phyloP scores from a whole-genome alignment of 2,329 filamentous ascomycete species.

The Trichoderma polysporum region DNA sequence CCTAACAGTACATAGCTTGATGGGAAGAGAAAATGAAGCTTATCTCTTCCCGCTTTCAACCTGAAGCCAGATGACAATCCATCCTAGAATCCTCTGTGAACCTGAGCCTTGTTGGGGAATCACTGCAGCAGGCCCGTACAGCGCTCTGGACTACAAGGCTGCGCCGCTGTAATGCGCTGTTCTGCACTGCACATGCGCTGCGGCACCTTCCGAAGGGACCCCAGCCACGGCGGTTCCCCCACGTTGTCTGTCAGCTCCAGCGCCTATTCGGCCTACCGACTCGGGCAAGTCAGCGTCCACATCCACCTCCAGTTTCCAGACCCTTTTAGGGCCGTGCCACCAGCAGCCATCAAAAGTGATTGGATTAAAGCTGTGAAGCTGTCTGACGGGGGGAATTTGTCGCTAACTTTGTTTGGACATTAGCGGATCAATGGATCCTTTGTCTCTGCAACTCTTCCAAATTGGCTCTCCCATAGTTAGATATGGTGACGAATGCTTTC shows the following conservation, averaged over 20 bases:
- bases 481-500: conserved; percentile 1
- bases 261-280: no score
- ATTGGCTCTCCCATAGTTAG: neutral
- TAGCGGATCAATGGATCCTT: neutral
- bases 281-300: no score
- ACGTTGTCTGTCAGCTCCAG: neutral
- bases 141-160: neutral
- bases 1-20: no score
- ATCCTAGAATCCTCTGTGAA: neutral
- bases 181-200: neutral
- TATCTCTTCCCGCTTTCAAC: no score
- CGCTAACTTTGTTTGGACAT: neutral
- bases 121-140: neutral
- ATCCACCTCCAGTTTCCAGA: neutral
- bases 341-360: no score
- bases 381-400: neutral
- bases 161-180: no score
- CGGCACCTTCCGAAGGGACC: neutral
- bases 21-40: no score
- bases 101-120: neutral
- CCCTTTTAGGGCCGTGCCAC: neutral
- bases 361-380: neutral
- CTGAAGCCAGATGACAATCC: no score
- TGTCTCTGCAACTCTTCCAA: neutral
- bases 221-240: neutral